Percentiles rank a stretch among this genome's conserved stretches.
phyloP scores from a whole-genome alignment of 164 flowering plant species.

The Chimonanthus praecox region DNA sequence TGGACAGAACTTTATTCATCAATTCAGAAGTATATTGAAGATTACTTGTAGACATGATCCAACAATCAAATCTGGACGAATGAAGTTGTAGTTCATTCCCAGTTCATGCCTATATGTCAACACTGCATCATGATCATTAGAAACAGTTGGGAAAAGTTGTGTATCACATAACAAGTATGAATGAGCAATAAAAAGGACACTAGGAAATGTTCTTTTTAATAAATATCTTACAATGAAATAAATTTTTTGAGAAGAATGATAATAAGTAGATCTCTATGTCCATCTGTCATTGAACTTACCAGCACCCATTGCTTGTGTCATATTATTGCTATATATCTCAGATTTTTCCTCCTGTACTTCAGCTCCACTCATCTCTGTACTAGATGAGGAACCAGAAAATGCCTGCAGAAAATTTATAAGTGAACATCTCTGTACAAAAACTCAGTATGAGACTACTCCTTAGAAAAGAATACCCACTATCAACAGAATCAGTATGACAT shows the following conservation, averaged over 20 bases:
- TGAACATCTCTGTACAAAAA: not conserved
- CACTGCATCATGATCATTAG: constrained; percentile 31
- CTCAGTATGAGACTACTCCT: not conserved
- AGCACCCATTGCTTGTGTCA: constrained; percentile 98
- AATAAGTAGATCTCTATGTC: not conserved
- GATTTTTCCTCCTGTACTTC: constrained; percentile 67
- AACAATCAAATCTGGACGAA: constrained; percentile 87
- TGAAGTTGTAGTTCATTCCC: constrained; percentile 94
- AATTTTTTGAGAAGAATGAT: not conserved
- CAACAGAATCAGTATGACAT: not conserved
- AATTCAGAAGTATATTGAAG: constrained; percentile 1
- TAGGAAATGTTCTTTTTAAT: not conserved
- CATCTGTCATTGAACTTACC: constrained; percentile 34
- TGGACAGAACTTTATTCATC: not conserved
- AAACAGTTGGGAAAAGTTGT: constrained; percentile 6
- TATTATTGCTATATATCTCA: constrained; percentile 62
- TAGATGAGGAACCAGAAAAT: constrained; percentile 49
- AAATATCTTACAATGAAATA: not conserved
- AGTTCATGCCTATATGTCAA: constrained; percentile 95
- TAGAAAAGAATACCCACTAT: not conserved
- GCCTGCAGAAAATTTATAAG: constrained; percentile 36
- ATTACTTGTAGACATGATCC: constrained; percentile 96
- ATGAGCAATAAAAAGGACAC: not conserved
- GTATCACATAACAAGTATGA: not conserved
- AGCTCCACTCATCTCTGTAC: constrained; percentile 38